Conservation (phyloP, 176 grass and related monocot species). For the Raddia guianensis region DNA sequence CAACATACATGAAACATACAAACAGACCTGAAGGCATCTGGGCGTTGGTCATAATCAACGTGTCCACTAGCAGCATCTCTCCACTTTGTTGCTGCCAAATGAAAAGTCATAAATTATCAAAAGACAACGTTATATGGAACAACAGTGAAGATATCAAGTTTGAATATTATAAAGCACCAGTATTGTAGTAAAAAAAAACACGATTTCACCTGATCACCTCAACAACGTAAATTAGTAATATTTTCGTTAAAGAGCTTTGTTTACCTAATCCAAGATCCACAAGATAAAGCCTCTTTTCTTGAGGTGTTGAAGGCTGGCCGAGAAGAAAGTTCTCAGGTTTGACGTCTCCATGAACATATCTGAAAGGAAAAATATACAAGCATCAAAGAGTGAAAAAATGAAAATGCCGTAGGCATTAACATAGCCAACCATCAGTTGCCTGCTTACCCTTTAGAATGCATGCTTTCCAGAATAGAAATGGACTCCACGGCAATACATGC, state of each 20-base stretch:
- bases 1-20: constrained; percentile 7
- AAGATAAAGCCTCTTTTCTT: constrained; percentile 92
- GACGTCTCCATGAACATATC: constrained; percentile 90
- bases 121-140: constrained; percentile 14
- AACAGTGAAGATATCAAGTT: constrained; percentile 26
- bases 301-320: constrained; percentile 79
- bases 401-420: background rate
- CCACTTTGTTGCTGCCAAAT: constrained; percentile 77
- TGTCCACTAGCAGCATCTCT: constrained; percentile 65
- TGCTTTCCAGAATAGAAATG: constrained; percentile 81
- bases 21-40: constrained; percentile 80
- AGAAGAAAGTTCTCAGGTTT: constrained; percentile 93
- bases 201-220: constrained; percentile 12
- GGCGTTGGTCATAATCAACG: constrained; percentile 84
- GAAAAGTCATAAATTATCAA: constrained; percentile 28
- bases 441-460: constrained; percentile 83
- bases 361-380: constrained; percentile 23
- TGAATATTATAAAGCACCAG: constrained; percentile 16
- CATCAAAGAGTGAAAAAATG: constrained; percentile 11
- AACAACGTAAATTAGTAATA: constrained; percentile 28
- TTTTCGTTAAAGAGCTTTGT: background rate
- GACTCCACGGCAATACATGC: constrained; percentile 82
- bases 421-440: constrained; percentile 7
- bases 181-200: background rate
- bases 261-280: constrained; percentile 93